Base-by-base conservation (phyloP, 1,284 basidiomycete species). In the Ustilago xerochloae region DNA sequence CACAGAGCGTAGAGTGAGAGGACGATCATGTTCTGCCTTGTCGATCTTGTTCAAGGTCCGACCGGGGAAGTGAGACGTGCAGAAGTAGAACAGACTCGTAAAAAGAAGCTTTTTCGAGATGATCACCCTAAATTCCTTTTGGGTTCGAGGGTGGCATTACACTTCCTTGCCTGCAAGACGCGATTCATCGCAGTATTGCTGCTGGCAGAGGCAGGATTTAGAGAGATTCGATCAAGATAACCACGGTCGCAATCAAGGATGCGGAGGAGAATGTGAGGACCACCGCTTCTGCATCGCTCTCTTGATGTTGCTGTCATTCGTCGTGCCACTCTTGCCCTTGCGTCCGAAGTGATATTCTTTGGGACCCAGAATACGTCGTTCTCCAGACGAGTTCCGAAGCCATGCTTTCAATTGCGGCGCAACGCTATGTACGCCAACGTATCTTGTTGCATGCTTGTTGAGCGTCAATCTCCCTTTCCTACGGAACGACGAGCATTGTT, bases 1-100 rank as follows among this genome's bases (percentile, higher is more conserved):
- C n/a, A 36, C 15, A 36, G 15, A 16, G 15, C 8, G 12, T 12
- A 36, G 8, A 33, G 32, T 8, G 32, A 33, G 32, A 33, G 13
- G 13, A 13, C 7, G 13, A 33, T 13, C 35, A 15, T 13, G 35
- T 38, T 41, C 38, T 41, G 20, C 38, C 30, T 45, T 55, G 60
- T 55, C 60, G 52, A 63, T 63, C 60, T 36, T 10, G 46, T 55
- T 55, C 53, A 47, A 55, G 18, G 32, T 29, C 43, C 43, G 41
- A 45, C 52, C 36, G 52, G 52, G 52, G 52, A 43, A 45, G 39
- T 9, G 5, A 18, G 8, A 30, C 47, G 29, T 33, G 20, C 47
- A 18, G 2, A 32, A 24, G 10, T 12, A 26, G 16, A 30, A 30
- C 18, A 28, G n/a, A n/a, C n/a, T n/a, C 3, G 18, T 33, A 15